Evolutionary conservation across 2,329 filamentous ascomycete genomes (phyloP).

Genomic region (Diaporthe humulicola): DNA sequence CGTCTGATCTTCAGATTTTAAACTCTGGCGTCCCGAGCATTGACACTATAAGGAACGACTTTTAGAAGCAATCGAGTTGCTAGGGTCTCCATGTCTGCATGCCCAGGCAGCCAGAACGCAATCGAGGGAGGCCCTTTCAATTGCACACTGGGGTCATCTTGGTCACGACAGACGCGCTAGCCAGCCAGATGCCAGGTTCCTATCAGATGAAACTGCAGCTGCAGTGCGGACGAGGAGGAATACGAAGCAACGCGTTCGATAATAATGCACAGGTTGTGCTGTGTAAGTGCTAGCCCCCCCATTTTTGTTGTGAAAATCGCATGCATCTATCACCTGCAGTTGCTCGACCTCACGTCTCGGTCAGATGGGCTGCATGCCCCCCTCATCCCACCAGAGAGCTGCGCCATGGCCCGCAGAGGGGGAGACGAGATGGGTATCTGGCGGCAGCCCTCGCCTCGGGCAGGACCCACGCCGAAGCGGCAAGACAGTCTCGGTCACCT

Average conservation of each 20-base stretch:
- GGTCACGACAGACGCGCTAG: slow-evolving; percentile 30
- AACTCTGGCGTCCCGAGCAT: slow-evolving; percentile 27
- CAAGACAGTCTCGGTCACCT: neutral
- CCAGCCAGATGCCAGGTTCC: slow-evolving; percentile 24
- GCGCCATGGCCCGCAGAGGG: neutral
- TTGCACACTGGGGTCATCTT: slow-evolving; percentile 22
- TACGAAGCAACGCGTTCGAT: slow-evolving; percentile 12
- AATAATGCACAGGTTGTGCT: neutral
- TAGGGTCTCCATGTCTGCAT: slow-evolving; percentile 16
- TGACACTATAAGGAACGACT: slow-evolving; percentile 11
- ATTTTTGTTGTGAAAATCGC: slow-evolving; percentile 3
- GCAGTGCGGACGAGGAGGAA: slow-evolving; percentile 25
- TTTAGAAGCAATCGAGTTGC: neutral
- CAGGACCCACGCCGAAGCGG: neutral
- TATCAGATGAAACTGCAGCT: slow-evolving; percentile 26
- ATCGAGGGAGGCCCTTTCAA: neutral
- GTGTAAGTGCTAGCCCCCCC: neutral
- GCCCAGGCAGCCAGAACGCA: slow-evolving; percentile 1
- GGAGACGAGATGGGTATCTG: neutral
- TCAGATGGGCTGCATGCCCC: slow-evolving; percentile 12
- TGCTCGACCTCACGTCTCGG: slow-evolving; percentile 19
- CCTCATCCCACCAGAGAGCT: slow-evolving; percentile 10
- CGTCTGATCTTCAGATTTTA: slow-evolving; percentile 30
- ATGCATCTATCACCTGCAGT: slow-evolving; percentile 30
- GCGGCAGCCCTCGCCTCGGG: neutral